phyloP scores from a whole-genome alignment of 352 stramenopile species.

The Globisporangium paroecandrum region DNA sequence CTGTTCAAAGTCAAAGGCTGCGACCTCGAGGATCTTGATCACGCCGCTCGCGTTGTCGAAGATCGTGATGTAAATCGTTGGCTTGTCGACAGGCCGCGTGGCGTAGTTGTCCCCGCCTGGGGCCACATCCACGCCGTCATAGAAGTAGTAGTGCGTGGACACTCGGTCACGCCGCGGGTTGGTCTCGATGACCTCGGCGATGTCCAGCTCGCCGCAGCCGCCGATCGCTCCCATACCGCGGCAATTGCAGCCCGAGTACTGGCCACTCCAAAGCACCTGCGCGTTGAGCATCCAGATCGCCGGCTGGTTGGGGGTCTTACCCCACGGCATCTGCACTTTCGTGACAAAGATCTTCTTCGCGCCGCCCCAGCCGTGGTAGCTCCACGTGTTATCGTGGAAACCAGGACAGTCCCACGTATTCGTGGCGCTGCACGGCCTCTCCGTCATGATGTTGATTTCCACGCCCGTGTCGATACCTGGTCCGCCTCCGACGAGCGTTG shows the following conservation, averaged over 20 bases:
- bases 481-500: constrained; percentile 28
- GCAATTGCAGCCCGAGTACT: constrained; percentile 35
- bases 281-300: constrained; percentile 67
- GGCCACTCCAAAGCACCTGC: constrained; percentile 15
- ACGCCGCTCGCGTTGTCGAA: constrained; percentile 44
- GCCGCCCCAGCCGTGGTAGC: constrained; percentile 59
- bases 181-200: constrained; percentile 26
- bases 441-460: constrained; percentile 70
- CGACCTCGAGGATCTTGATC: constrained; percentile 66
- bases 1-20: constrained; percentile 42
- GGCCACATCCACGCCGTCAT: constrained; percentile 18
- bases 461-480: constrained; percentile 45
- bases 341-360: constrained; percentile 69
- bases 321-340: constrained; percentile 50
- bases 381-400: constrained; percentile 29
- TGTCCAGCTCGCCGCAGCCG: constrained; percentile 28
- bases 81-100: constrained; percentile 20
- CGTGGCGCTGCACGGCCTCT: constrained; percentile 28
- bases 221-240: constrained; percentile 19
- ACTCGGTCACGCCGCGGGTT: constrained; percentile 14
- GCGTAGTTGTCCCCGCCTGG: constrained; percentile 34
- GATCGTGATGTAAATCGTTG: constrained; percentile 57
- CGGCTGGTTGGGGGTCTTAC: constrained; percentile 30
- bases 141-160: constrained; percentile 30
- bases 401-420: constrained; percentile 27